These are phyloP conservation scores for Pezicula neosporulosa DNA, from an alignment of 2,329 filamentous ascomycete genomes.

Conservation along the genomic window DNA sequence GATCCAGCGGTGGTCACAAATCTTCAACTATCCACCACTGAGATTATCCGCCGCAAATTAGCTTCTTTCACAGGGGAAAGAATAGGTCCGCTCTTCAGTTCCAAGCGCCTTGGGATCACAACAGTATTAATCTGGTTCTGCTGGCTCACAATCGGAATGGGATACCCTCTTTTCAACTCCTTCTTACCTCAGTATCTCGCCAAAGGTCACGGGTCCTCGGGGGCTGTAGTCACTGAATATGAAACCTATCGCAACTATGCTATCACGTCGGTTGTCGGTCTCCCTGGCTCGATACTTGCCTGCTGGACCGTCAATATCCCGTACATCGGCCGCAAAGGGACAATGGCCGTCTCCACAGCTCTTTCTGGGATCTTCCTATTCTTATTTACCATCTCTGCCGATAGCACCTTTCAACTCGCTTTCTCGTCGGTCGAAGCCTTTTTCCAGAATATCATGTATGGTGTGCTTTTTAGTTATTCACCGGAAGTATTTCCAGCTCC, in stretches of 20 bases:
- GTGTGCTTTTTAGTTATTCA: constrained; percentile 73
- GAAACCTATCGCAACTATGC: constrained; percentile 75
- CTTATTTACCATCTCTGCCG: constrained; percentile 57
- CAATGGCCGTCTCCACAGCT: constrained; percentile 64
- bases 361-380: constrained; percentile 69
- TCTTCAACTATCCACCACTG: constrained; percentile 8
- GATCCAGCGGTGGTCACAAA: constrained; percentile 20
- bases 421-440: constrained; percentile 69
- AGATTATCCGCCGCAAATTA: constrained; percentile 40
- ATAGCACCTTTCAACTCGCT: constrained; percentile 54
- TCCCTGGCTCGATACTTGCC: constrained; percentile 73
- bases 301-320: constrained; percentile 67
- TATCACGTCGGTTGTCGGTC: constrained; percentile 73
- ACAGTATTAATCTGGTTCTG: constrained; percentile 68
- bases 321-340: constrained; percentile 67
- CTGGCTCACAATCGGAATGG: constrained; percentile 82
- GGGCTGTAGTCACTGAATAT: constrained; percentile 33
- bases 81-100: constrained; percentile 62
- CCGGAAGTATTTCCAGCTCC: constrained; percentile 75
- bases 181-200: constrained; percentile 86
- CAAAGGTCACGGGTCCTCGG: constrained; percentile 40
- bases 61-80: constrained; percentile 64
- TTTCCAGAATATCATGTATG: constrained; percentile 75
- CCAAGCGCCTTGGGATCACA: constrained; percentile 46
- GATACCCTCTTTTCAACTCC: constrained; percentile 83